These are phyloP conservation scores for Colletotrichum sidae DNA, from an alignment of 2,329 filamentous ascomycete genomes.

Conservation along the genomic window DNA sequence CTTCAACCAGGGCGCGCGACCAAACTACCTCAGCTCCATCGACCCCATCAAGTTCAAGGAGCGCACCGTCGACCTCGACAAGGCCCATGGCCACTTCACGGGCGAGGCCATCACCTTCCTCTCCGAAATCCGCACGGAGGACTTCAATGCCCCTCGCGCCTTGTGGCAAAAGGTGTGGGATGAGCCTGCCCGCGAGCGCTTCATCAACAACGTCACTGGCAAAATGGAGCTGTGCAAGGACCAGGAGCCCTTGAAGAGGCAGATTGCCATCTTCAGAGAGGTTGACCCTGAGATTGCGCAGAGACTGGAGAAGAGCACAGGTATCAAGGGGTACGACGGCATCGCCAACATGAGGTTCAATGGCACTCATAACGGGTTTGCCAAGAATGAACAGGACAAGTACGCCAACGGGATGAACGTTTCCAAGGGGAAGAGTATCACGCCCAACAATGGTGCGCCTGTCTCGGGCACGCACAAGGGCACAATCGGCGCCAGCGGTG, in stretches of 20 bases:
- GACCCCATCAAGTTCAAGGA: constrained; percentile 49
- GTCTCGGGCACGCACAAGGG: constrained; percentile 8
- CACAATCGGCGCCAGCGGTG: neutral
- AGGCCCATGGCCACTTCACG: constrained; percentile 52
- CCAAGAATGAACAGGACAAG: constrained; percentile 56
- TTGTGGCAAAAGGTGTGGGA: constrained; percentile 73
- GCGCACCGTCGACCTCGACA: constrained; percentile 51
- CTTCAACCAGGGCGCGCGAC: constrained; percentile 41
- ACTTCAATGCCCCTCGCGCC: constrained; percentile 62
- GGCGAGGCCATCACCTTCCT: constrained; percentile 52
- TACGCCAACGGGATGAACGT: constrained; percentile 62
- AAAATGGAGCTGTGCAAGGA: constrained; percentile 70
- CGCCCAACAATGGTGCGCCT: constrained; percentile 22
- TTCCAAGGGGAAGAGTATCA: constrained; percentile 2
- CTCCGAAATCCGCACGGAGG: constrained; percentile 52
- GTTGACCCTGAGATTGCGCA: constrained; percentile 68
- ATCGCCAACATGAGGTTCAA: constrained; percentile 68
- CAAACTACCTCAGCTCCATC: constrained; percentile 39
- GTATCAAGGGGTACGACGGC: constrained; percentile 69
- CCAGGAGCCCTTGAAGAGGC: constrained; percentile 71
- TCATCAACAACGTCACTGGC: constrained; percentile 69
- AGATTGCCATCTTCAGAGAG: constrained; percentile 74
- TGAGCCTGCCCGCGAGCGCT: constrained; percentile 66
- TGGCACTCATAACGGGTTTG: constrained; percentile 71
- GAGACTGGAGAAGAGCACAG: constrained; percentile 71